These are phyloP conservation scores for Arthromyces matolae DNA, from an alignment of 768 basidiomycete species.

Conservation along the genomic window DNA sequence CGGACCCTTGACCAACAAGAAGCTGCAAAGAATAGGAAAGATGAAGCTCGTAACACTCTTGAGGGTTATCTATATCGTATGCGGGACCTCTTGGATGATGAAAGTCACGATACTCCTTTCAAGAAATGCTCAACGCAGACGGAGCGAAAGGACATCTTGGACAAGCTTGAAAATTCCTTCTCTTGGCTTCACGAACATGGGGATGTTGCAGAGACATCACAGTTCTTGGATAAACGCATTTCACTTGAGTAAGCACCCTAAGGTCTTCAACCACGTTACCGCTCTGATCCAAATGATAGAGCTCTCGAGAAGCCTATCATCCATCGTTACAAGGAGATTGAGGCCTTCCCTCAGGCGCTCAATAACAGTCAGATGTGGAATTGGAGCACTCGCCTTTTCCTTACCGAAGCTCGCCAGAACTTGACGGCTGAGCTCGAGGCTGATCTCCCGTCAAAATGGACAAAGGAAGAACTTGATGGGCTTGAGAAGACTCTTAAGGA, in stretches of 20 bases:
- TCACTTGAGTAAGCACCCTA: slow-evolving; percentile 73
- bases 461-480: slow-evolving; percentile 75
- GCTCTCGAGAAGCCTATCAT: slow-evolving; percentile 76
- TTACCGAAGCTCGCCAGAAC: slow-evolving; percentile 73
- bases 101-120: slow-evolving; percentile 67
- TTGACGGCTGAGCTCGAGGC: slow-evolving; percentile 60
- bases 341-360: slow-evolving; percentile 78
- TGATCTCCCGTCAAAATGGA: slow-evolving; percentile 75
- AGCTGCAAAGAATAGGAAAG: slow-evolving; percentile 67
- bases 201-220: slow-evolving; percentile 74
- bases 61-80: slow-evolving; percentile 93
- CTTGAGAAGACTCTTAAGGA: slow-evolving; percentile 77
- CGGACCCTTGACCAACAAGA: slow-evolving; percentile 78
- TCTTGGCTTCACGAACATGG: slow-evolving; percentile 83
- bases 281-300: slow-evolving; percentile 34
- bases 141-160: slow-evolving; percentile 66
- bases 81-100: slow-evolving; percentile 74
- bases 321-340: slow-evolving; percentile 85
- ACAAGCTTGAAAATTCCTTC: slow-evolving; percentile 69
- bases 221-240: slow-evolving; percentile 71
- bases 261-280: not conserved
- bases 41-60: slow-evolving; percentile 87
- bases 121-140: slow-evolving; percentile 73
- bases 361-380: slow-evolving; percentile 85
- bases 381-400: slow-evolving; percentile 85